Evolutionary conservation across 2,329 filamentous ascomycete species (phyloP).

Genomic region (Colletotrichum sp.): DNA sequence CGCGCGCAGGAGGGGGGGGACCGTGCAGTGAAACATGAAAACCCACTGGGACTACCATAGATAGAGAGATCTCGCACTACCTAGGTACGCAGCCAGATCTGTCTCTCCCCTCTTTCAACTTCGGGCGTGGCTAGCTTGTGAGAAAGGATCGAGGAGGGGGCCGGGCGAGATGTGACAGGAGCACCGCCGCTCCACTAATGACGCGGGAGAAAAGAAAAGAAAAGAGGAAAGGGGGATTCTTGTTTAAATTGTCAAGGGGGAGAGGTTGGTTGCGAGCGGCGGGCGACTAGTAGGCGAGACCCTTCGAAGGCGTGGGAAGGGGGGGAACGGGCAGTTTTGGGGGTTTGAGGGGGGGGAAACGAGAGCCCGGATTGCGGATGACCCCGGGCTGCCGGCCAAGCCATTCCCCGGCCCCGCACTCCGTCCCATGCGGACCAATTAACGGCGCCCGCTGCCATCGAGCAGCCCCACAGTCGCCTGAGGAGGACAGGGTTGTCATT

Average conservation of each 20-base stretch:
- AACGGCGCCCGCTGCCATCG: background rate
- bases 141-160: background rate
- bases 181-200: background rate
- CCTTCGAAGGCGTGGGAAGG: background rate
- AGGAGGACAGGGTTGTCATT: background rate
- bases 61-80: background rate
- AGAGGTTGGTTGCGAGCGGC: background rate
- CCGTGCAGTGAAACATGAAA: conserved; percentile 1
- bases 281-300: background rate
- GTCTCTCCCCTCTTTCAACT: background rate
- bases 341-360: background rate
- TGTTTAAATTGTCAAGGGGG: background rate
- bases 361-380: background rate
- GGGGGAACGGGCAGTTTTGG: background rate
- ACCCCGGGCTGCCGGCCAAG: background rate
- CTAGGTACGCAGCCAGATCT: background rate
- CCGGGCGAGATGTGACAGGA: background rate
- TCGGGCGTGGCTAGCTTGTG: background rate
- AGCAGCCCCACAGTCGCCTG: background rate
- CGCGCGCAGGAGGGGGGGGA: background rate
- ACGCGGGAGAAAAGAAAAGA: background rate
- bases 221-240: background rate
- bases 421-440: background rate
- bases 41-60: background rate
- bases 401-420: background rate